Evolutionary conservation across 2,329 filamentous ascomycete genomes (phyloP).

Genomic region (Rhynchosporium secalis): DNA sequence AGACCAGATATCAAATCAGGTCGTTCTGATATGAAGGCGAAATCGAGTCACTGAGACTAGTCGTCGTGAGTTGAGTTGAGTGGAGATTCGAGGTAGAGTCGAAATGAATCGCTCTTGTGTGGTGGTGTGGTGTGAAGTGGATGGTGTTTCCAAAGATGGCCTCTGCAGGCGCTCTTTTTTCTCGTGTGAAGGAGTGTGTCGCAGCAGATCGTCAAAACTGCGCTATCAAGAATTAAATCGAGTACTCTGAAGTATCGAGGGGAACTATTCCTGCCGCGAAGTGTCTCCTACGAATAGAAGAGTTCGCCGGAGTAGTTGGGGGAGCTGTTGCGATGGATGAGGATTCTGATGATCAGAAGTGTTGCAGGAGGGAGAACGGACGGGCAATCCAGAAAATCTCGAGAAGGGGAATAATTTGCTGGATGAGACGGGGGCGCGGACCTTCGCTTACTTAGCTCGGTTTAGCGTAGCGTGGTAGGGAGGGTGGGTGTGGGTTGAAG

Average conservation of each 20-base stretch:
- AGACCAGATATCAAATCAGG: constrained; percentile 35
- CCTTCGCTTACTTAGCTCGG: neutral
- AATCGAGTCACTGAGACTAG: constrained; percentile 15
- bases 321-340: constrained; percentile 17
- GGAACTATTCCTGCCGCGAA: constrained; percentile 33
- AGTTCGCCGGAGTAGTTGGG: constrained; percentile 26
- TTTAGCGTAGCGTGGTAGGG: neutral
- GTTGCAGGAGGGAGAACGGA: constrained; percentile 13
- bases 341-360: constrained; percentile 24
- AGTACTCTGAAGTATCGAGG: constrained; percentile 28
- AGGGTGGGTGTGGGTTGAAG: no score
- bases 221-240: constrained; percentile 24
- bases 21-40: constrained; percentile 24
- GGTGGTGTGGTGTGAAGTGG: neutral
- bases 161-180: constrained; percentile 29
- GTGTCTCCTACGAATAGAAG: constrained; percentile 40
- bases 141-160: constrained; percentile 25
- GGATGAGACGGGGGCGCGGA: constrained; percentile 10
- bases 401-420: constrained; percentile 6
- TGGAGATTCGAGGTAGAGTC: constrained; percentile 30
- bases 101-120: constrained; percentile 40
- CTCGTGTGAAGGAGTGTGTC: constrained; percentile 29
- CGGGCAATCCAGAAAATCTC: constrained; percentile 6
- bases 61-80: constrained; percentile 23
- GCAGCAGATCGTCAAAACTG: constrained; percentile 27